Percentiles rank a stretch among this genome's conserved stretches.
phyloP scores from a whole-genome alignment of 345 rosid genomes.

The Angophora floribunda region DNA sequence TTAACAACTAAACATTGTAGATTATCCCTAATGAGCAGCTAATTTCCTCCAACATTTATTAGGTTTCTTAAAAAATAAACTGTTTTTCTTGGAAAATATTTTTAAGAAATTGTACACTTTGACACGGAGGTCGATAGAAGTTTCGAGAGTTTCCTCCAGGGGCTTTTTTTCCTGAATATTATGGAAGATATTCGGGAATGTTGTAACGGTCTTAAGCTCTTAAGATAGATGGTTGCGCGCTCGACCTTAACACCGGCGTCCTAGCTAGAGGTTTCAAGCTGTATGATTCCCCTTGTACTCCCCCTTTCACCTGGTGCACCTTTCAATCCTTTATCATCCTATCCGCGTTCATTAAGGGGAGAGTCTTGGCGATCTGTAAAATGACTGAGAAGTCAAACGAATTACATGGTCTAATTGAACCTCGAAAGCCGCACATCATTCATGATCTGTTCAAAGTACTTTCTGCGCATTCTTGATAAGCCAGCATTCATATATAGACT shows the following conservation, averaged over 20 bases:
- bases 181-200: neutral
- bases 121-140: neutral
- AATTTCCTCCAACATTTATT: neutral
- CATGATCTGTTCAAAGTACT: neutral
- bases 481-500: too few relatives aligned
- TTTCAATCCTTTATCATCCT: too few relatives aligned
- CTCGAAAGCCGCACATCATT: rapidly evolving
- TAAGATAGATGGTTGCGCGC: neutral
- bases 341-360: too few relatives aligned
- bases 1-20: neutral
- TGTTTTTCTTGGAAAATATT: neutral
- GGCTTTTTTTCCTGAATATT: neutral
- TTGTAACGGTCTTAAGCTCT: neutral
- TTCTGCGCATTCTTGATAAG: too few relatives aligned
- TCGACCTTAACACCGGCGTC: neutral
- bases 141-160: neutral
- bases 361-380: too few relatives aligned
- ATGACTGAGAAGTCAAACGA: neutral
- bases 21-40: neutral
- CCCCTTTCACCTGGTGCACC: rapidly evolving
- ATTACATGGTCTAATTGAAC: neutral
- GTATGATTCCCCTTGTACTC: neutral
- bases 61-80: neutral
- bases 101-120: neutral
- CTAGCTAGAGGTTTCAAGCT: neutral